Percentiles rank a stretch among this genome's conserved stretches.
phyloP scores from a whole-genome alignment of 2,329 filamentous ascomycete species.

The Neopestalotiopsis sp. region DNA sequence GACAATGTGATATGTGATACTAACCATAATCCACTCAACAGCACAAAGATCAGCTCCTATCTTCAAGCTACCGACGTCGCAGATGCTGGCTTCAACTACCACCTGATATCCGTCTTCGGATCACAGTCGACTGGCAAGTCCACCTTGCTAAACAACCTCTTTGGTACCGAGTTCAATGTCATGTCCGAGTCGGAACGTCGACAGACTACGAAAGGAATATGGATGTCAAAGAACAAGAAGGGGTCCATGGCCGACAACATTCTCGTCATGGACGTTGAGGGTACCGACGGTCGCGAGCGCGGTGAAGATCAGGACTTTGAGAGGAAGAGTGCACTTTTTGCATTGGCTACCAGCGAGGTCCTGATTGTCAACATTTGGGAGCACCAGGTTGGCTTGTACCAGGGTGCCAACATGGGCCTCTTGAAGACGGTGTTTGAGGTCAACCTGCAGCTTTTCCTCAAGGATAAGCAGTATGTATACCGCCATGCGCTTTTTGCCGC shows the following conservation, averaged over 20 bases:
- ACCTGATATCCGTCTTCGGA: constrained; percentile 97
- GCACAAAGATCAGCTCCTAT: constrained; percentile 80
- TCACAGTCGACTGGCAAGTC: constrained; percentile 99
- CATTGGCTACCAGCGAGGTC: constrained; percentile 95
- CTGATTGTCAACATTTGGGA: constrained; percentile 99
- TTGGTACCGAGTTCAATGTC: constrained; percentile 94
- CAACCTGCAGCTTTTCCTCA: constrained; percentile 94
- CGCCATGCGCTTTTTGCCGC: not conserved
- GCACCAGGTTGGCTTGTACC: constrained; percentile 96
- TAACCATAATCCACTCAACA: constrained; percentile 41
- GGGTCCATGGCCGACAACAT: constrained; percentile 92
- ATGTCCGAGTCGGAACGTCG: constrained; percentile 95
- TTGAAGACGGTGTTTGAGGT: constrained; percentile 99
- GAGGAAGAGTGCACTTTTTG: constrained; percentile 96
- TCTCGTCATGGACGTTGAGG: constrained; percentile 98
- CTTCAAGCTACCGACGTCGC: constrained; percentile 80
- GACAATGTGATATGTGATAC: constrained; percentile 11
- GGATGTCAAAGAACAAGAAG: constrained; percentile 97
- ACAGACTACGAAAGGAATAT: constrained; percentile 99
- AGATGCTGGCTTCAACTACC: constrained; percentile 96
- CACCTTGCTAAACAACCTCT: constrained; percentile 92
- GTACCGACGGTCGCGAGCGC: constrained; percentile 92
- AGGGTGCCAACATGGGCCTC: constrained; percentile 98
- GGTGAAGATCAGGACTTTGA: constrained; percentile 99
- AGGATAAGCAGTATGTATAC: constrained; percentile 81